These are phyloP conservation scores for Apophysomyces ossiformis DNA, from an alignment of 371 early-diverging fungal species.

Conservation along the genomic window DNA sequence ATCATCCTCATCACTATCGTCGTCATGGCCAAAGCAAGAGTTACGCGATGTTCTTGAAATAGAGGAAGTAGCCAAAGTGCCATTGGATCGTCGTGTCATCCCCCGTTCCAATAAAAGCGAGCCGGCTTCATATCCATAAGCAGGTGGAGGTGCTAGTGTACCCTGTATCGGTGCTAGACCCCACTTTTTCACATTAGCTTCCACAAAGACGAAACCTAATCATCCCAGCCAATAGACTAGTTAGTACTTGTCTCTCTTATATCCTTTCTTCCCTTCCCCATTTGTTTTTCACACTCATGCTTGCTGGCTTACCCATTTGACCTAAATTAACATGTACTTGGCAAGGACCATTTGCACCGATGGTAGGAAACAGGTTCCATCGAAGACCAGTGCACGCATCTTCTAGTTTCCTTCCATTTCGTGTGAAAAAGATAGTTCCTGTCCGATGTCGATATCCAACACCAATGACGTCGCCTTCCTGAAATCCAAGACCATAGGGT, in stretches of 20 bases:
- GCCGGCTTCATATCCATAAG: slow-evolving; percentile 62
- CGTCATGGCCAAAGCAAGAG: not conserved
- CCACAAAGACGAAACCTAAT: slow-evolving; percentile 70
- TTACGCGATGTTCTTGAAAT: not conserved
- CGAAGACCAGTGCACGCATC: slow-evolving; percentile 61
- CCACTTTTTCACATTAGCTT: slow-evolving; percentile 86
- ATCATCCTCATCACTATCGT: slow-evolving; percentile 20
- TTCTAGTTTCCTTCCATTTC: slow-evolving; percentile 70
- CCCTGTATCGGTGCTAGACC: slow-evolving; percentile 77
- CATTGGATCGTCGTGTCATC: slow-evolving; percentile 7
- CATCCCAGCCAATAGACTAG: not conserved
- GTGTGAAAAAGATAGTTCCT: slow-evolving; percentile 79
- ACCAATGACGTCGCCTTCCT: slow-evolving; percentile 79
- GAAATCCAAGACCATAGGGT: slow-evolving; percentile 62
- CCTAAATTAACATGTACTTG: slow-evolving; percentile 68
- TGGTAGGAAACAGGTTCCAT: slow-evolving; percentile 65
- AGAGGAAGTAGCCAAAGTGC: slow-evolving; percentile 2
- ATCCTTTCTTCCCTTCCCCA: not conserved
- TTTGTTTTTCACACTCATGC: not conserved
- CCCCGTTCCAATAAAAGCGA: slow-evolving; percentile 53
- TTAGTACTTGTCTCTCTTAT: not conserved
- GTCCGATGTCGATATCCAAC: slow-evolving; percentile 79
- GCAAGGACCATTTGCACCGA: slow-evolving; percentile 71
- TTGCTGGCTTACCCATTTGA: slow-evolving; percentile 35
- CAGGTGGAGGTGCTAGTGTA: slow-evolving; percentile 70